Conservation (phyloP, 306 rosid genomes). For the Pyrus betulifolia region DNA sequence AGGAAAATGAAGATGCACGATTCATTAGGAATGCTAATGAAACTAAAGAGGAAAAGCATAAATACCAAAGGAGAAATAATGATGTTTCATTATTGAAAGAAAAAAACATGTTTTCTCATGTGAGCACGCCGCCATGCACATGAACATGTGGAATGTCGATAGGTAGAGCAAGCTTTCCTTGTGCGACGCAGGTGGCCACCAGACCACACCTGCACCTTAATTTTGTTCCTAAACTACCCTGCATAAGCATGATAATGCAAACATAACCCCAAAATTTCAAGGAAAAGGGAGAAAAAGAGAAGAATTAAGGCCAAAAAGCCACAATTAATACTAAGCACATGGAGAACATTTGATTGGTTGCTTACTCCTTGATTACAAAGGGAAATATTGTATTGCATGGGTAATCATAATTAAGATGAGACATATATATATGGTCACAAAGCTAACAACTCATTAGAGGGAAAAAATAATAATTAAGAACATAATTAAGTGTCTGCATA, state of each 20-base stretch:
- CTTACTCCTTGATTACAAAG: not conserved
- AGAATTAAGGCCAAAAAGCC: too few species aligned
- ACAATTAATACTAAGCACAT: not conserved
- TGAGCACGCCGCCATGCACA: not conserved
- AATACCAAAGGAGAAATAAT: too few species aligned
- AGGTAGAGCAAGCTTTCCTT: not conserved
- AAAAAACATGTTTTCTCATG: too few species aligned
- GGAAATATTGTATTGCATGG: not conserved
- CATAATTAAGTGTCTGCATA: not conserved
- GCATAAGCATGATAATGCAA: not conserved
- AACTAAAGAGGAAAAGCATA: not conserved
- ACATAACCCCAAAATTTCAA: too few species aligned
- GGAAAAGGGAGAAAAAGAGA: too few species aligned
- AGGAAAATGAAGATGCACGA: not conserved
- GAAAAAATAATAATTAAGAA: not conserved
- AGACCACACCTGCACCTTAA: not conserved
- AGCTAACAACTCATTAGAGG: not conserved
- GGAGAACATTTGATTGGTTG: not conserved
- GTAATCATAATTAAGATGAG: not conserved
- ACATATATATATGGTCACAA: not conserved
- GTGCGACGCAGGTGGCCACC: not conserved
- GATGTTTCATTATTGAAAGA: too few species aligned
- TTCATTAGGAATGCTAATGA: not conserved
- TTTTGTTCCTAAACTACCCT: not conserved
- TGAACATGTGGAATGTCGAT: too few species aligned